Evolutionary conservation across 257 asterid species (phyloP), one percentile per base, ranked within the genome.

Genomic region (Solanum pimpinellifolium): DNA sequence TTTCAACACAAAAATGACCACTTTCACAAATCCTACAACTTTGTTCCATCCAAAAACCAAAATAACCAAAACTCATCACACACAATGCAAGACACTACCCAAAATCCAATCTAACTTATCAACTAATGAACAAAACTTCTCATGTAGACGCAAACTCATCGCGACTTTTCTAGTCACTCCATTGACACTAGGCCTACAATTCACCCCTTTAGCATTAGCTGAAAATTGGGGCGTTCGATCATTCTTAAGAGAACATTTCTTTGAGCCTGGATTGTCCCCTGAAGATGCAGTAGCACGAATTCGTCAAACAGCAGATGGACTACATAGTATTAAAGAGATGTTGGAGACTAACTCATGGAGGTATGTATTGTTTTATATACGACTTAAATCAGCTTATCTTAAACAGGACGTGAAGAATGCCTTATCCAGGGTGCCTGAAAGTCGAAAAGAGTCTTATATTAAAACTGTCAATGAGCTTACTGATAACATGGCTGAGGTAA

Each of bases 301-400:
- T 87, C 90, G 91, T 35, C 94, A 93, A 85, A 94, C 97, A 70
- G 96, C 96, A 12, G 93, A 93, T 77, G 98, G 98, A 83, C 94
- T 96, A 11, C 98, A 94, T 76, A 92, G 89, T 84, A 90, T 95
- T 35, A 85, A 97, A 89, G 90, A 86, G 85, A 96, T 96, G 98
- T 88, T 96, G 90, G 99, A 96, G 8, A 89, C 90, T 21, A 92
- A 91, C 93, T 95, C 99, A 2, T 96, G 99, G 99, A 94, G 93
- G 92, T 96, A 94, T 88, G 95, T 96, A 13, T 87, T 94, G 62
- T 91, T 93, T 78, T 96, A 94, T 85, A 92, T 96, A 74, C 91
- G 98, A 1, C 86, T 91, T 23, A 96, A 96, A 59, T 92, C 93
- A 8, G 83, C 96, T 2, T 96, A 95, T 82, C 96, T 96, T 52